Conservation (phyloP, 2,329 filamentous ascomycete species). For the Calonectria henricotiae region DNA sequence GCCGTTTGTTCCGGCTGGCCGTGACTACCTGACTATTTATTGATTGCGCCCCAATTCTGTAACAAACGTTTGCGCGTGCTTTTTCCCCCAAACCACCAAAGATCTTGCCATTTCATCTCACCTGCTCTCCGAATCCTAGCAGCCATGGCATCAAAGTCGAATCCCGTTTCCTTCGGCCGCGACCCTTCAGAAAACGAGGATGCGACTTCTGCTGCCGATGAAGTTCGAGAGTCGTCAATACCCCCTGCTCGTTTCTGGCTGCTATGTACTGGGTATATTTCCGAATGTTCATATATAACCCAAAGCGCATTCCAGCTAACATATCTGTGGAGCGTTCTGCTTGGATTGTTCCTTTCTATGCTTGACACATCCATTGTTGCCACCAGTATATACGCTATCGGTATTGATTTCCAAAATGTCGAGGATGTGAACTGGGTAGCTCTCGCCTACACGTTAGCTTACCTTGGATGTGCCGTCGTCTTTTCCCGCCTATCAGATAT, state of each 20-base stretch:
- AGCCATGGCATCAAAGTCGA: constrained; percentile 24
- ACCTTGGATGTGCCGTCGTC: constrained; percentile 72
- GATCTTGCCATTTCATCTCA: background rate
- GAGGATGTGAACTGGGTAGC: constrained; percentile 70
- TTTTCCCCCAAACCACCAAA: background rate
- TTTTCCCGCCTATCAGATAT: constrained; percentile 72
- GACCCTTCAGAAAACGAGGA: constrained; percentile 15
- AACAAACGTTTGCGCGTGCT: constrained; percentile 2
- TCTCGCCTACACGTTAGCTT: constrained; percentile 71
- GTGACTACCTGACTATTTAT: constrained; percentile 26
- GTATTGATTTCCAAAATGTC: constrained; percentile 65
- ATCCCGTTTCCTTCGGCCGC: background rate
- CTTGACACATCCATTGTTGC: constrained; percentile 75
- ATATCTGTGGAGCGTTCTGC: constrained; percentile 60
- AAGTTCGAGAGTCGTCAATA: constrained; percentile 42
- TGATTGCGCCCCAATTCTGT: constrained; percentile 5
- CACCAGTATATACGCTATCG: constrained; percentile 72
- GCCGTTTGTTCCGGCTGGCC: constrained; percentile 25
- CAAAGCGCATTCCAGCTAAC: background rate
- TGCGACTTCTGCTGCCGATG: constrained; percentile 9
- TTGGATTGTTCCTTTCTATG: constrained; percentile 72
- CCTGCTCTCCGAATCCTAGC: background rate
- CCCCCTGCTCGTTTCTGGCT: constrained; percentile 56
- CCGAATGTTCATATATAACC: background rate
- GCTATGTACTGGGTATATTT: constrained; percentile 56